Evolutionary conservation across 345 rosid genomes (phyloP), one percentile per base, ranked within the genome.

Genomic region (Triadica sebifera): DNA sequence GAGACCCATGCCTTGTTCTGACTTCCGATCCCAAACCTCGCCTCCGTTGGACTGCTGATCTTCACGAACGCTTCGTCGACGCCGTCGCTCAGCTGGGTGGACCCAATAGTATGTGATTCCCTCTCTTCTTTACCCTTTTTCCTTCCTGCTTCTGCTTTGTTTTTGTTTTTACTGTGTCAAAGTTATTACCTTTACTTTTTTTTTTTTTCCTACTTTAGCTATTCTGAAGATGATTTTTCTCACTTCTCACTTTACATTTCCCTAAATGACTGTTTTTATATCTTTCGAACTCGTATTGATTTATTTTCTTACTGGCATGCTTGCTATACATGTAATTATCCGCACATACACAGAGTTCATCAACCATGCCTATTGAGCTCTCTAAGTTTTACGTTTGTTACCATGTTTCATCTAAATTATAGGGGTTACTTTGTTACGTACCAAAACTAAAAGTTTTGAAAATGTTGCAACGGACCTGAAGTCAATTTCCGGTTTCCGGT

Each of bases 1-100:
- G 83, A 65, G 96, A 84, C 74, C 90, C 91, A 11, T 88, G 91
- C 76, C 86, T 92, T 29, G 94, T 92, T 34, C 84, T 92, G 85
- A 90, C 97, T 74, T 85, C 97, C 39, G 97, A 92, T 78, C 97
- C 93, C 63, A 92, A 92, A 82, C 97, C 96, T 15, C 95, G 93
- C 71, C 97, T 92, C 59, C 94, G 96, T 56, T 90, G 97, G 97
- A 90, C 96, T 43, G 77, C 91, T 2, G 97, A 90, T 85, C 96
- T 92, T 76, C 97, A 92, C 76, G 93, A 92, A 57, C 96, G 96
- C 29, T 92, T 92, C 65, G 89, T 92, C 12, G 97, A 92, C 59
- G 97, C 97, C 65, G 92, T 92, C 80, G 65, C 96, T 63, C 94
- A 90, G 82, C 96, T 93, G 74, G 97, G 96, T 46, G 96, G 97